These are phyloP conservation scores for Tolypocladium inflatum DNA, from an alignment of 2,329 filamentous ascomycete genomes.

Conservation along the genomic window DNA sequence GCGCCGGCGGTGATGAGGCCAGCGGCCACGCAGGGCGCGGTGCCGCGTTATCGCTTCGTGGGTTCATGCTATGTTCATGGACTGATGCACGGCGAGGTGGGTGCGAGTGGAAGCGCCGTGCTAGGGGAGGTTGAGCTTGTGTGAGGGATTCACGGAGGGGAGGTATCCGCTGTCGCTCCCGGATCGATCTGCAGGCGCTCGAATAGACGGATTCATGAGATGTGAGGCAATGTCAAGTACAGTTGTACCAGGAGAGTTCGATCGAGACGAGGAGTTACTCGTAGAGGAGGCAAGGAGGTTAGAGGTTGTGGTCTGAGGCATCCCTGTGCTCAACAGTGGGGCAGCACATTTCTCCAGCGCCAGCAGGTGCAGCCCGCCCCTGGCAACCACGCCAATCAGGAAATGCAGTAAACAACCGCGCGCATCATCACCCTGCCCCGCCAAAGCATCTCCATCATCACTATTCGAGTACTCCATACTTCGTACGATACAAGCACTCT, in stretches of 20 bases:
- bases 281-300: no score
- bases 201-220: neutral
- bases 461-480: neutral
- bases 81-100: conserved; percentile 11
- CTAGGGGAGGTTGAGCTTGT: neutral
- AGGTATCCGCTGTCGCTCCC: neutral
- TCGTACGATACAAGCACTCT: neutral
- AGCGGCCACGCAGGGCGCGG: neutral
- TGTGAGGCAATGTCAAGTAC: neutral
- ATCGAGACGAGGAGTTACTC: no score
- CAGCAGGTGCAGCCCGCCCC: conserved; percentile 4
- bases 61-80: conserved; percentile 12
- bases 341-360: neutral
- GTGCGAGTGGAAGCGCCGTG: conserved; percentile 3
- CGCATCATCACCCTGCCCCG: neutral
- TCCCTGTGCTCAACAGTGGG: neutral
- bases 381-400: conserved; percentile 22
- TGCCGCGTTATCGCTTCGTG: conserved; percentile 7
- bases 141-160: neutral
- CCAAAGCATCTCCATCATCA: neutral
- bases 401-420: conserved; percentile 17
- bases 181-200: neutral
- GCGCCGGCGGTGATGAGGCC: conserved; percentile 6
- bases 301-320: neutral
- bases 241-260: neutral